Conservation (phyloP, 208 protist species). For the Trypanosoma scelopori region DNA sequence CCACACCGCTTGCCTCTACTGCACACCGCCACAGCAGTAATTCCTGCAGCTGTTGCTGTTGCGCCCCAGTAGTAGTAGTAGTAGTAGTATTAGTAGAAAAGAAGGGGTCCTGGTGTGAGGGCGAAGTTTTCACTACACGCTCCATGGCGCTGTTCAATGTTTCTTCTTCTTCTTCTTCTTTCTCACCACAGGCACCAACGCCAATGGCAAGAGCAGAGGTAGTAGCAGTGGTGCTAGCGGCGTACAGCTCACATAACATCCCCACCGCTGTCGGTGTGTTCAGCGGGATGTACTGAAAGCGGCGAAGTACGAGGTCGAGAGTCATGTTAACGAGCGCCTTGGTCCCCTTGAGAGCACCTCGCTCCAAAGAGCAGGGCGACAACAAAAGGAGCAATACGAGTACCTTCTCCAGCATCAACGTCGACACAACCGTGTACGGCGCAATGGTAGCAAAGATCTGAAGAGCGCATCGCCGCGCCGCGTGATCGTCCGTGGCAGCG, state of each 20-base stretch:
- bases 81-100: no score
- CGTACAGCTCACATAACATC: slow-evolving; percentile 24
- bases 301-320: slow-evolving; percentile 24
- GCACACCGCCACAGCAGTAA: slow-evolving; percentile 26
- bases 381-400: slow-evolving; percentile 13
- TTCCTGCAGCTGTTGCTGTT: neutral
- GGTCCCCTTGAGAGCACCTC: neutral
- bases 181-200: neutral
- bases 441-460: slow-evolving; percentile 26
- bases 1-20: slow-evolving; percentile 14
- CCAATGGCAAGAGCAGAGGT: slow-evolving; percentile 1
- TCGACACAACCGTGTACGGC: slow-evolving; percentile 27
- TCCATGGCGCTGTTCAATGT: no score
- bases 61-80: neutral
- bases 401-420: slow-evolving; percentile 27
- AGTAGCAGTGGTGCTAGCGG: neutral
- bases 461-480: slow-evolving; percentile 14
- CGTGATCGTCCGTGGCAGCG: neutral
- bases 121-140: no score
- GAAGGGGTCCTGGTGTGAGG: no score
- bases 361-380: neutral
- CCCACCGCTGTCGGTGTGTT: slow-evolving; percentile 22
- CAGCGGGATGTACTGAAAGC: slow-evolving; percentile 32
- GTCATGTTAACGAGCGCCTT: neutral
- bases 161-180: no score